Base-by-base conservation (phyloP, 2,329 filamentous ascomycete genomes). In the Geosmithia morbida region DNA sequence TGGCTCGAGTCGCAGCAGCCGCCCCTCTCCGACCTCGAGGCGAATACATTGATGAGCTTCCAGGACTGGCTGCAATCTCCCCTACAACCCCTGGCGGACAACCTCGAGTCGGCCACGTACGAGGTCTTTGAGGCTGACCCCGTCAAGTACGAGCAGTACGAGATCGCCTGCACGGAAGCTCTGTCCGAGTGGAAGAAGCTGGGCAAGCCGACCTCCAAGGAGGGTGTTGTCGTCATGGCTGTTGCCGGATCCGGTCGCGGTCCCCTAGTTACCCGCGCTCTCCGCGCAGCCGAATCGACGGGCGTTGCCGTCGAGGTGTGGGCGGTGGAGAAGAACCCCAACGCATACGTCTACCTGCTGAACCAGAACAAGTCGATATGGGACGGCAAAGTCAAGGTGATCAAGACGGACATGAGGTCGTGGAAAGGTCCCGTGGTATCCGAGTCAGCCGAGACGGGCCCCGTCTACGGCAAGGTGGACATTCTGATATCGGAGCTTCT, bases 51-150 rank as follows among this genome's bases (percentile, higher is more conserved):
- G 48, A 71, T 67, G 4, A 75, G 67, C 54, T 75, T 80, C 77
- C 94, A 98, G 58, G 92, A 98, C 62, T 98, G 92, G 72, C 72
- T 98, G 11, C 92, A 98, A 62, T 89, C 89, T 2, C 92, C 92
- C 2, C 71, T 98, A 41, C 94, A 98, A 61, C 92, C 92, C 0
- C 72, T 98, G 14, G 90, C 90, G 0, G 92, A 98, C 63, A 98
- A 98, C 56, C 74, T 98, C 14, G 94, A 98, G 62, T 95, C 88
- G 44, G 85, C 94, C 41, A 98, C 92, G 0, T 98, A 98, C 62
- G 92, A 98, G 61, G 90, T 97, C 2, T 98, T 98, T 57, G 92
- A 98, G 62, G 94, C 94, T 55, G 94, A 98, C 53, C 92, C 92
- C 0, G 85, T 98, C 66, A 98, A 98, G 65, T 98, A 98, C 61